Base-by-base conservation (phyloP, 306 rosid genomes). In the Acacia confusa region DNA sequence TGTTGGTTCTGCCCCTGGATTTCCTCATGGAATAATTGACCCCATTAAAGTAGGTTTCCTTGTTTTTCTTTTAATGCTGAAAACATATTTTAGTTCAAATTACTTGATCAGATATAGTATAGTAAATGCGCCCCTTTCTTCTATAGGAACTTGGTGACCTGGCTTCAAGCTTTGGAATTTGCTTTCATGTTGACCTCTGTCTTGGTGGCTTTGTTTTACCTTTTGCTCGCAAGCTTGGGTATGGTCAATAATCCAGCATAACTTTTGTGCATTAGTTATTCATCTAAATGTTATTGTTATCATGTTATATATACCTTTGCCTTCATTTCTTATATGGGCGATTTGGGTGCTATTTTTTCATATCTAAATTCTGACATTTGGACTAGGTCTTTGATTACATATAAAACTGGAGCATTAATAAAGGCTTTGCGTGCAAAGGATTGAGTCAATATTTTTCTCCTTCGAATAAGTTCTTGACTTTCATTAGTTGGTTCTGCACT, bases 1-100 rank as follows among this genome's bases (percentile, higher is more conserved):
- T 86, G 97, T 95, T 83, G 99, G 99, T 79, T 95, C 99, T 84
- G 97, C 97, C 65, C 99, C 99, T 41, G 97, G 99, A 83, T 95
- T 77, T 82, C 99, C 97, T 84, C 99, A 95, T 88, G 99, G 99
- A 72, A 89, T 95, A 85, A 79, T 95, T 85, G 99, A 95, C 80
- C 99, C 97, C 76, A 93, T 95, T 9, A 91, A 88, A 89, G 99
- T 95, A 87, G 63, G 91, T 79, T 53, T 74, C 28, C 71, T 3
- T 12, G 14, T 40, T 77, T 82, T 78, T 41, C 38, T 19, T 79
- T 47, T 48, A 34, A 44, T 78, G 70, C 55, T 71, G 64, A 25
- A 80, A 79, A 79, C 25, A 19, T 45, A 9, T 67, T 6, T 8
- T 63, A 75, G 44, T 52, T 83, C 61, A 79, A 69, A 71, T 81